phyloP scores from a whole-genome alignment of 495 filamentous ascomycete species.

The Annulohypoxylon maeteangense region DNA sequence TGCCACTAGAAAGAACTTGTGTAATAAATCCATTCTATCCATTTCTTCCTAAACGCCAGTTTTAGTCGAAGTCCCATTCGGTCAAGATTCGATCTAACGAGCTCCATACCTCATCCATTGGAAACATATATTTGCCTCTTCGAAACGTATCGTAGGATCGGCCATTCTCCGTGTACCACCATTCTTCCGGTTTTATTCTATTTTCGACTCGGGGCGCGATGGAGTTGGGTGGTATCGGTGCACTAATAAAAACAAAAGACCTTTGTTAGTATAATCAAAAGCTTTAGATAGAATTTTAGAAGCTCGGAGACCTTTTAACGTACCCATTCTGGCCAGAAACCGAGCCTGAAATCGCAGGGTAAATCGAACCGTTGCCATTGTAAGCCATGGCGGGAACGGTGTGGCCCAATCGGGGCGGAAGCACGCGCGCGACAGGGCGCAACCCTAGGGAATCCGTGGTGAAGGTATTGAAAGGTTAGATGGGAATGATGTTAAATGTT shows the following conservation, averaged over 20 bases:
- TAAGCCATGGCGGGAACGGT: conserved; percentile 41
- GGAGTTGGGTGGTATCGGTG: conserved; percentile 27
- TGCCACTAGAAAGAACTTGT: conserved; percentile 76
- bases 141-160: conserved; percentile 66
- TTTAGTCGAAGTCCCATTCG: conserved; percentile 31
- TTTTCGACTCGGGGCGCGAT: conserved; percentile 37
- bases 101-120: conserved; percentile 67
- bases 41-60: conserved; percentile 65
- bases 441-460: conserved; percentile 3
- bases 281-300: conserved; percentile 22
- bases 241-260: conserved; percentile 10
- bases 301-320: conserved; percentile 17
- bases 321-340: conserved; percentile 32
- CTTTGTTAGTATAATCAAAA: conserved; percentile 32
- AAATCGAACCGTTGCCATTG: conserved; percentile 44
- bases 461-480: conserved; percentile 6
- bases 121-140: conserved; percentile 69
- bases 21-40: conserved; percentile 81
- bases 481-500: conserved; percentile 12
- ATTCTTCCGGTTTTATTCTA: conserved; percentile 44
- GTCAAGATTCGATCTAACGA: not conserved
- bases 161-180: conserved; percentile 65
- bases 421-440: conserved; percentile 33
- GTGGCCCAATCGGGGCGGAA: conserved; percentile 32
- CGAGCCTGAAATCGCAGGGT: conserved; percentile 16